A percentile compares a stretch with the other conserved stretches of the same genome.
Evolutionary conservation across 768 basidiomycete genomes (phyloP).

Genomic region (Kondoa malvinella): DNA sequence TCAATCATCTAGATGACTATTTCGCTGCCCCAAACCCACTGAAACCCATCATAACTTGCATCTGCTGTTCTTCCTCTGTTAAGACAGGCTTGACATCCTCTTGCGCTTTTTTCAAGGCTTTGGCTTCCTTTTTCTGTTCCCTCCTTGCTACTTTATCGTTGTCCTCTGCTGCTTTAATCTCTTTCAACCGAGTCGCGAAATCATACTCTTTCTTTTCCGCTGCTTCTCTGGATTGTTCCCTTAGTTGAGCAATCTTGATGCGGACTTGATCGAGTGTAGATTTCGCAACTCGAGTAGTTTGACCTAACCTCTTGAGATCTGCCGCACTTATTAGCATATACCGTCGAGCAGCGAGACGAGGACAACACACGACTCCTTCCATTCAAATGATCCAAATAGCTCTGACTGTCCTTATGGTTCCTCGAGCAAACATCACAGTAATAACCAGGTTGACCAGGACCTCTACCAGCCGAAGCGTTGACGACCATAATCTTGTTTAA

Average conservation of each 20-base stretch:
- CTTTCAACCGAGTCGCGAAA: slow-evolving; percentile 54
- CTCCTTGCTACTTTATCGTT: slow-evolving; percentile 11
- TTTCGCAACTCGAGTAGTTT: slow-evolving; percentile 74
- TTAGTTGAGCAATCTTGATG: slow-evolving; percentile 65
- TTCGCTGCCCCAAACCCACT: slow-evolving; percentile 4
- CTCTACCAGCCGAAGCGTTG: slow-evolving; percentile 45
- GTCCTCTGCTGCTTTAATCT: slow-evolving; percentile 24
- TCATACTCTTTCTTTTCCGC: slow-evolving; percentile 79
- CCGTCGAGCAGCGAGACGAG: neutral
- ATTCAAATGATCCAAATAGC: slow-evolving; percentile 90
- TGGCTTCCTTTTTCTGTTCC: slow-evolving; percentile 15
- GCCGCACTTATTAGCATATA: too few species aligned
- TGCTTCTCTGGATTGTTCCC: slow-evolving; percentile 70
- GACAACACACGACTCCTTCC: slow-evolving; percentile 63
- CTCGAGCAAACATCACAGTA: slow-evolving; percentile 79
- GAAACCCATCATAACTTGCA: slow-evolving; percentile 11
- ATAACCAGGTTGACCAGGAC: slow-evolving; percentile 83
- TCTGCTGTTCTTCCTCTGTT: slow-evolving; percentile 1
- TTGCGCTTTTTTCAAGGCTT: slow-evolving; percentile 5
- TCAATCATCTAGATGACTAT: neutral
- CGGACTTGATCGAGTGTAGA: slow-evolving; percentile 88
- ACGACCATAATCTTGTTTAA: slow-evolving; percentile 89
- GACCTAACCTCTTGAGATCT: slow-evolving; percentile 91
- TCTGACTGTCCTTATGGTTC: slow-evolving; percentile 83
- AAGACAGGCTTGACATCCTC: neutral